A percentile compares a stretch with the other conserved stretches of the same genome.
Evolutionary conservation across 2,329 filamentous ascomycete species (phyloP).

Genomic region (Pezicula radicicola): DNA sequence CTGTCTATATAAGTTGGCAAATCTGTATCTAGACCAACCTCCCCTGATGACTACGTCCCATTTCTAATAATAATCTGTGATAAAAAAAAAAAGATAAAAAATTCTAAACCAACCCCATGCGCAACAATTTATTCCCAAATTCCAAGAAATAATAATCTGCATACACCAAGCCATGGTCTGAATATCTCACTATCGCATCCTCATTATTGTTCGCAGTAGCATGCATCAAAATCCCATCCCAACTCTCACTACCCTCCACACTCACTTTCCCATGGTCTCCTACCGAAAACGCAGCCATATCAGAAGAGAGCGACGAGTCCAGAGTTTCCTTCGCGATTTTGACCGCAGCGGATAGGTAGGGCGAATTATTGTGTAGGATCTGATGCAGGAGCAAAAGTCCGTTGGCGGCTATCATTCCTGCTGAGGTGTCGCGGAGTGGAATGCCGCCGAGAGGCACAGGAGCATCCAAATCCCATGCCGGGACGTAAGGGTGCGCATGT

Average conservation of each 20-base stretch:
- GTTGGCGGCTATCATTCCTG: conserved; percentile 38
- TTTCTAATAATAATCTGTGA: not conserved
- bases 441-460: conserved; percentile 12
- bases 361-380: conserved; percentile 7
- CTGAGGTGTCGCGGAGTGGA: conserved; percentile 35
- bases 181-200: conserved; percentile 8
- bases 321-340: conserved; percentile 19
- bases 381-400: conserved; percentile 33
- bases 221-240: conserved; percentile 15
- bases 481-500: conserved; percentile 13
- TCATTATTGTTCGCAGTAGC: conserved; percentile 17
- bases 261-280: not conserved
- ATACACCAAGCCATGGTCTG: conserved; percentile 19
- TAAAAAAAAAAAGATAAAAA: not conserved
- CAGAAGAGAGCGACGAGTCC: conserved; percentile 11
- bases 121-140: conserved; percentile 16
- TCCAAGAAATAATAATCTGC: conserved; percentile 20
- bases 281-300: conserved; percentile 10
- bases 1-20: no score
- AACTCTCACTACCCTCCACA: not conserved
- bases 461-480: conserved; percentile 39
- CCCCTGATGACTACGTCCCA: no score
- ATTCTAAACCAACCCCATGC: conserved; percentile 15
- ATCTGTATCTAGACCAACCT: no score
- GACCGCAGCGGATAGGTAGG: conserved; percentile 9